Evolutionary conservation across 345 rosid species (phyloP).

Genomic region (Trapa incisa): DNA sequence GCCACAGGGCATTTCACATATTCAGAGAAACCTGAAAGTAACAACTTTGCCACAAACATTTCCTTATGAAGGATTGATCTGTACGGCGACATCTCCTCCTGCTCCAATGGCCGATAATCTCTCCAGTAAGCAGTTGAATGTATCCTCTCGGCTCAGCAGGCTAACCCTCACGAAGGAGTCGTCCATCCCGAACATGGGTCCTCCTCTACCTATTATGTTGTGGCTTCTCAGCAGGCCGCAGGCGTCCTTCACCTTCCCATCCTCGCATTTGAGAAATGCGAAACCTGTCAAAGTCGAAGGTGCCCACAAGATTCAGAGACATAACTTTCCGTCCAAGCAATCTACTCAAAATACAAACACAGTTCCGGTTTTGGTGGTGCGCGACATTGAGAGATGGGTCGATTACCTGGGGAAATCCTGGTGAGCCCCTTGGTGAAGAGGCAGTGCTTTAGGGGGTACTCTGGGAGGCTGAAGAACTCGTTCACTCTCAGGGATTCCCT

Average conservation of each 20-base stretch:
- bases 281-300: conserved; percentile 31
- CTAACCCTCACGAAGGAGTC: conserved; percentile 44
- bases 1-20: no score
- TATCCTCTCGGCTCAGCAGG: conserved; percentile 52
- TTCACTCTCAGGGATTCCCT: conserved; percentile 31
- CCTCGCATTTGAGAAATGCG: conserved; percentile 70
- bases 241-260: conserved; percentile 22
- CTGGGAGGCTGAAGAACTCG: conserved; percentile 34
- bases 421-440: conserved; percentile 30
- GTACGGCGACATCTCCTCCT: no score
- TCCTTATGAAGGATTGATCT: no score
- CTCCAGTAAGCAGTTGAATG: conserved; percentile 18
- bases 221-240: conserved; percentile 8
- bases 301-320: not conserved
- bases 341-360: not conserved
- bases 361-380: no score
- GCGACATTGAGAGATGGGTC: not conserved
- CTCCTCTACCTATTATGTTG: no score
- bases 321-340: not conserved
- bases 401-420: conserved; percentile 48
- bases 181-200: not conserved
- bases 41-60: no score
- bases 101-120: no score
- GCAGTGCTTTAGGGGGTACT: conserved; percentile 49
- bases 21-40: no score